These are phyloP conservation scores for Gamarada debralockiae DNA, from an alignment of 495 filamentous ascomycete genomes.

Conservation along the genomic window DNA sequence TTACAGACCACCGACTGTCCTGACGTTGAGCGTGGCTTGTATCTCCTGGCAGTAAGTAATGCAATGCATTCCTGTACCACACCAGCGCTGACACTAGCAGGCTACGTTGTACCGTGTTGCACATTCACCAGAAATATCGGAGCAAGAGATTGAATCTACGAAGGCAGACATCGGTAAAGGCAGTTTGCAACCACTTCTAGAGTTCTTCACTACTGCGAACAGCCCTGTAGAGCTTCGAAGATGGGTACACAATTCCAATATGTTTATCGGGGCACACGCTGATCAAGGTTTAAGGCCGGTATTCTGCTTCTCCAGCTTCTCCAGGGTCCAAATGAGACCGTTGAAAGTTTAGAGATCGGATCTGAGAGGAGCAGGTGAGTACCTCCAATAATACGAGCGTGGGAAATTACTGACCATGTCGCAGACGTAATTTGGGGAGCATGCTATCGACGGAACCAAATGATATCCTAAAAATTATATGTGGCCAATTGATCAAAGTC, in stretches of 20 bases:
- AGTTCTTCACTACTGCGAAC: conserved; percentile 1
- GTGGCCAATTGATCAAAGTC: conserved; percentile 5
- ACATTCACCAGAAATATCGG: not conserved
- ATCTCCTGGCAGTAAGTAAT: conserved; percentile 13
- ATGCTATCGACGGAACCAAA: not conserved
- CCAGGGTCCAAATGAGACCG: not conserved
- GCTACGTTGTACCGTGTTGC: not conserved
- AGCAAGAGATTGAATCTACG: not conserved
- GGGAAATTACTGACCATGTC: not conserved
- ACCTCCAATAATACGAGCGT: not conserved
- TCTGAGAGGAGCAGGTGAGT: conserved; percentile 8
- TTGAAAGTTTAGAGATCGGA: not conserved
- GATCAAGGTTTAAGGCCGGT: conserved; percentile 2
- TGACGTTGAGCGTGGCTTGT: conserved; percentile 10
- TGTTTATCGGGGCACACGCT: not conserved
- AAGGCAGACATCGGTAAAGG: conserved; percentile 7
- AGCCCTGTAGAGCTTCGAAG: conserved; percentile 1
- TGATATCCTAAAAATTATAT: conserved; percentile 3
- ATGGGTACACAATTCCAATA: conserved; percentile 13
- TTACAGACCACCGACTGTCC: conserved; percentile 3
- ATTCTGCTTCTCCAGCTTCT: conserved; percentile 14
- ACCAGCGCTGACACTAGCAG: not conserved
- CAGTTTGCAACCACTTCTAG: conserved; percentile 3
- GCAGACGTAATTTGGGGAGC: not conserved
- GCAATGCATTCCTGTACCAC: not conserved